Evolutionary conservation across 495 filamentous ascomycete genomes (phyloP).

Genomic region (Tuber aestivum): DNA sequence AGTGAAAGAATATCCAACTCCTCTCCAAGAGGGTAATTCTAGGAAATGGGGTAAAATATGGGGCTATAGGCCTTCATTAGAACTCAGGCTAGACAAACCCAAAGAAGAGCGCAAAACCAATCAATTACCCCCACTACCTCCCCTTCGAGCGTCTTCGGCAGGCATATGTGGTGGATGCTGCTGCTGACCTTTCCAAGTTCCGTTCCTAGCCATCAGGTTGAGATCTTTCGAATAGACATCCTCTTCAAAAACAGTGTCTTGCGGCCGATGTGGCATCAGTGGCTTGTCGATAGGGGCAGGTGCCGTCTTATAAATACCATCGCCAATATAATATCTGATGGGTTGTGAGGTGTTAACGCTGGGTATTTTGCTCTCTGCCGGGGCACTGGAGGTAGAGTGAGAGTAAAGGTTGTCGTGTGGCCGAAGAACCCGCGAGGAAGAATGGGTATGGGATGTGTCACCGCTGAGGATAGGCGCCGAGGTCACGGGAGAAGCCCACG

Average conservation of each 20-base stretch:
- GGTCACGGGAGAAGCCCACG: not conserved
- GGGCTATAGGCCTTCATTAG: not conserved
- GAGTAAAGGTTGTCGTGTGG: not conserved
- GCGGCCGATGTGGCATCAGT: conserved; percentile 19
- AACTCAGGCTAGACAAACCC: not conserved
- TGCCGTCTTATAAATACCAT: conserved; percentile 33
- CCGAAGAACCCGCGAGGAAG: not conserved
- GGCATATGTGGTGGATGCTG: not conserved
- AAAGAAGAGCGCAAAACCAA: not conserved
- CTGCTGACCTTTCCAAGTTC: conserved; percentile 24
- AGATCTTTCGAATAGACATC: conserved; percentile 30
- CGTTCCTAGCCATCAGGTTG: conserved; percentile 32
- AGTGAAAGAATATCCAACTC: not conserved
- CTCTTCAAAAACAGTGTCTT: conserved; percentile 33
- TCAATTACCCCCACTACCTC: not conserved
- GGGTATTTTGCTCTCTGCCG: not conserved
- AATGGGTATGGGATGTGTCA: not conserved
- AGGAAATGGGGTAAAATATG: not conserved
- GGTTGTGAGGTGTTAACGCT: conserved; percentile 15
- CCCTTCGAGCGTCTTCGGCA: not conserved
- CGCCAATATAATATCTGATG: conserved; percentile 32
- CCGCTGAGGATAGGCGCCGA: not conserved
- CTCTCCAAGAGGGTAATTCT: not conserved
- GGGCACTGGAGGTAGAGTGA: not conserved
- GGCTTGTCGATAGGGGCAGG: conserved; percentile 28